A percentile compares a stretch with the other conserved stretches of the same genome.
These are phyloP conservation scores for Metarhizium guizhouense DNA, from an alignment of 2,329 filamentous ascomycete species.

Conservation along the genomic window DNA sequence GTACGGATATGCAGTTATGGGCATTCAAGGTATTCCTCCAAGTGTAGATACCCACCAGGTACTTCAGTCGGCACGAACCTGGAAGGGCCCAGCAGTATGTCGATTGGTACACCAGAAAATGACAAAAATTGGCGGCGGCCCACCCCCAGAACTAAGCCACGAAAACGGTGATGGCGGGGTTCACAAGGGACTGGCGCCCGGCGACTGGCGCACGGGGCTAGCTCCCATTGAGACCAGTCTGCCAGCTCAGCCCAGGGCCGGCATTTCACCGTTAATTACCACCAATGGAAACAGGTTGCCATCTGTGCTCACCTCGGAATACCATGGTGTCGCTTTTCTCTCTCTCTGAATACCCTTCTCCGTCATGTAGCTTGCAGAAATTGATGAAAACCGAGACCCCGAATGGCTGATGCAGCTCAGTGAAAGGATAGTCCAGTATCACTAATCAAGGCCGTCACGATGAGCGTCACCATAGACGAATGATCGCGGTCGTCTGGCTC, in stretches of 20 bases:
- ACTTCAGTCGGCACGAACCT: too few relatives aligned
- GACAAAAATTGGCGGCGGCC: not conserved
- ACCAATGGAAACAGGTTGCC: not conserved
- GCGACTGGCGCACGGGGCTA: not conserved
- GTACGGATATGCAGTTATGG: too few relatives aligned
- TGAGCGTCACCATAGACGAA: not conserved
- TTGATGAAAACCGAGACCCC: too few relatives aligned
- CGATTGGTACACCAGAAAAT: not conserved
- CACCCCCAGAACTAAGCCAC: not conserved
- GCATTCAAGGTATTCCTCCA: too few relatives aligned
- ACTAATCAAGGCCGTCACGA: constrained; percentile 3
- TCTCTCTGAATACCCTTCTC: too few relatives aligned
- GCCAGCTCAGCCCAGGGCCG: not conserved
- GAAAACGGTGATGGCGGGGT: not conserved
- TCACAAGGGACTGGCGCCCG: too few relatives aligned
- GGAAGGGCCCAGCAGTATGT: too few relatives aligned
- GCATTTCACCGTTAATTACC: not conserved
- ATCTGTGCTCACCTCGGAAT: too few relatives aligned
- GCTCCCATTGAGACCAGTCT: not conserved
- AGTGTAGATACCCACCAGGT: too few relatives aligned
- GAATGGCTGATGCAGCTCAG: not conserved
- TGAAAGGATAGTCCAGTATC: not conserved
- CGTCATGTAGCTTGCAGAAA: too few relatives aligned
- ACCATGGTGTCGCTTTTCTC: too few relatives aligned
- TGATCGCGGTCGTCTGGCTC: not conserved